These are phyloP conservation scores for Kazachstania bromeliacearum DNA, from an alignment of 805 yeast species.

Conservation along the genomic window DNA sequence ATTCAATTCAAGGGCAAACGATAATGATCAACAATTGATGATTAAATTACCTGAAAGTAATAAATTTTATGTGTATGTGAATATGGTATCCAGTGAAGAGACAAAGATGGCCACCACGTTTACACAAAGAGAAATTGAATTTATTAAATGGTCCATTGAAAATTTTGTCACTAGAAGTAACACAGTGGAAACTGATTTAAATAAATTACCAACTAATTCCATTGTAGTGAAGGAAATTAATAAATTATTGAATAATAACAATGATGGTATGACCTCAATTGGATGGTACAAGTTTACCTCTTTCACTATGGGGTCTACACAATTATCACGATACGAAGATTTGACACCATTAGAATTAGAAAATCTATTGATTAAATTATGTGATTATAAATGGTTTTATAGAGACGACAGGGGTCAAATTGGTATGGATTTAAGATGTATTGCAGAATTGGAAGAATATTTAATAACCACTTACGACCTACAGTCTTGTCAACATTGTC, in stretches of 20 bases:
- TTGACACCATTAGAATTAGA: constrained; percentile 18
- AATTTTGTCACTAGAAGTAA: constrained; percentile 5
- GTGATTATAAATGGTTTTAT: constrained; percentile 24
- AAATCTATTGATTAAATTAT: constrained; percentile 11
- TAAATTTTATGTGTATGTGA: constrained; percentile 22
- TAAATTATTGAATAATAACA: constrained; percentile 6
- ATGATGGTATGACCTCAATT: constrained; percentile 3
- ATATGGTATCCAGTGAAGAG: constrained; percentile 17
- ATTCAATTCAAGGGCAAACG: not conserved
- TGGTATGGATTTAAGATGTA: constrained; percentile 20
- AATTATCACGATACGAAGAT: constrained; percentile 12
- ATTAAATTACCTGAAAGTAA: constrained; percentile 9
- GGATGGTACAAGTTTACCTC: constrained; percentile 12
- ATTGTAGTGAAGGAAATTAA: constrained; percentile 12
- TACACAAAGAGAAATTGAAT: constrained; percentile 20
- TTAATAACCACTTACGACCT: constrained; percentile 12
- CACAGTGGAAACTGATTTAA: not conserved
- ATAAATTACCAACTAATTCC: not conserved
- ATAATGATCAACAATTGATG: not conserved
- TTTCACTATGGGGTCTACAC: constrained; percentile 16
- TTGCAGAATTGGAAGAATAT: constrained; percentile 22
- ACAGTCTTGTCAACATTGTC: constrained; percentile 17
- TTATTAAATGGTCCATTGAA: constrained; percentile 23
- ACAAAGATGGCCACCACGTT: constrained; percentile 24
- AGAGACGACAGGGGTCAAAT: constrained; percentile 15